These are phyloP conservation scores for Colletotrichum horii DNA, from an alignment of 2,329 filamentous ascomycete genomes.

Conservation along the genomic window DNA sequence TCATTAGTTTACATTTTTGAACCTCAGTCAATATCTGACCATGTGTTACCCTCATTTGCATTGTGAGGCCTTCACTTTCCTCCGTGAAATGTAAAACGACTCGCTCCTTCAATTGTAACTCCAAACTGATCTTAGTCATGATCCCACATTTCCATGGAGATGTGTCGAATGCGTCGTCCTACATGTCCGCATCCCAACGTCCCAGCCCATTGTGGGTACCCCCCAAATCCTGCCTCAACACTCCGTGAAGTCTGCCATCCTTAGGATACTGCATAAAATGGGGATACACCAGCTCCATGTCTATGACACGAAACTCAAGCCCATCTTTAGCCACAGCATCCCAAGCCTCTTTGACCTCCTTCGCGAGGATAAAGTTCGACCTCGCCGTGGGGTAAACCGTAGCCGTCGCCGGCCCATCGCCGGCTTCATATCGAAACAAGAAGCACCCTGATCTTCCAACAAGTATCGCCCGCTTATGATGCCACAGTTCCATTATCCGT, in stretches of 20 bases:
- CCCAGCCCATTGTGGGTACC: accelerated
- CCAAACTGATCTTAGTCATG: neutral
- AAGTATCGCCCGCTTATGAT: neutral
- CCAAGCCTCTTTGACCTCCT: neutral
- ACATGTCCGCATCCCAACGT: neutral
- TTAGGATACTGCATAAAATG: neutral
- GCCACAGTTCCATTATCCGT: neutral
- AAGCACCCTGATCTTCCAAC: accelerated
- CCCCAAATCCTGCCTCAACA: neutral
- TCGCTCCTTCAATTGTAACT: accelerated
- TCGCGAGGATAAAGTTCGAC: neutral
- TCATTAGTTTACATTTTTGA: neutral
- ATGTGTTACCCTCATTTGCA: neutral
- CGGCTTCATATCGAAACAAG: neutral
- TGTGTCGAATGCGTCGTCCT: neutral
- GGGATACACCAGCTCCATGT: accelerated
- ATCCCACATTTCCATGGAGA: neutral
- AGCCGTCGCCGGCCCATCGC: neutral
- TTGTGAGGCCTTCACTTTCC: neutral
- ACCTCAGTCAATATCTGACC: neutral
- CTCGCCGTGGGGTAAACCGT: neutral
- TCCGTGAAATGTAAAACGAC: neutral
- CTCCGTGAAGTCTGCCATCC: neutral
- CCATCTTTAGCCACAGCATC: neutral
- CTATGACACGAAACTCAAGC: neutral